Percentiles rank a stretch among this genome's conserved stretches.
These are phyloP conservation scores for Synchytrium microbalum DNA, from an alignment of 371 early-diverging fungal species.

Conservation along the genomic window DNA sequence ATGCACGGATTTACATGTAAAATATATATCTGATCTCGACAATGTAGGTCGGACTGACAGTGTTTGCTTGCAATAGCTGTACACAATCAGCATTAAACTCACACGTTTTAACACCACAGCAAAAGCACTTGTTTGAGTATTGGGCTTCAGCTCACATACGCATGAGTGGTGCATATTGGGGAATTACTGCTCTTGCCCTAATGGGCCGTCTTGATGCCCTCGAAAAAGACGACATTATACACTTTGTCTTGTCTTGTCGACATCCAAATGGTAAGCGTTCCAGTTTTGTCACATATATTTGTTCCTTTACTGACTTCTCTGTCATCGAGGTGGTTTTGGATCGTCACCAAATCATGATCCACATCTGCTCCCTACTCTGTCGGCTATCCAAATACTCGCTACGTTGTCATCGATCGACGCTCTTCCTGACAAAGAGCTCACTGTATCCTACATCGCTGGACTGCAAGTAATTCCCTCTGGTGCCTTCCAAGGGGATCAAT, in stretches of 20 bases:
- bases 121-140: constrained; percentile 83
- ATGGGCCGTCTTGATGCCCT: constrained; percentile 63
- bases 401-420: constrained; percentile 71
- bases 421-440: constrained; percentile 20
- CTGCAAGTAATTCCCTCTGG: constrained; percentile 50
- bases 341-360: constrained; percentile 83
- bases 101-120: constrained; percentile 22
- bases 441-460: constrained; percentile 6
- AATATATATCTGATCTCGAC: constrained; percentile 71
- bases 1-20: constrained; percentile 60
- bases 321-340: constrained; percentile 78
- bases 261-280: constrained; percentile 48
- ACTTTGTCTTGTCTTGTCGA: constrained; percentile 71
- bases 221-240: constrained; percentile 61
- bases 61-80: not conserved
- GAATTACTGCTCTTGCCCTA: constrained; percentile 71
- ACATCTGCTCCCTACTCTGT: constrained; percentile 86
- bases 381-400: constrained; percentile 87
- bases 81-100: too few relatives aligned
- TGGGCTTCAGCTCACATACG: constrained; percentile 89
- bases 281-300: not conserved
- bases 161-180: constrained; percentile 88
- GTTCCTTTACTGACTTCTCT: not conserved
- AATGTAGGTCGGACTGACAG: constrained; percentile 29
- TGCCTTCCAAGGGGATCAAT: constrained; percentile 81